Percentiles rank a stretch among this genome's conserved stretches.
phyloP scores from a whole-genome alignment of 1,139 yeast species.

The Geotrichum cucujoidarum region DNA sequence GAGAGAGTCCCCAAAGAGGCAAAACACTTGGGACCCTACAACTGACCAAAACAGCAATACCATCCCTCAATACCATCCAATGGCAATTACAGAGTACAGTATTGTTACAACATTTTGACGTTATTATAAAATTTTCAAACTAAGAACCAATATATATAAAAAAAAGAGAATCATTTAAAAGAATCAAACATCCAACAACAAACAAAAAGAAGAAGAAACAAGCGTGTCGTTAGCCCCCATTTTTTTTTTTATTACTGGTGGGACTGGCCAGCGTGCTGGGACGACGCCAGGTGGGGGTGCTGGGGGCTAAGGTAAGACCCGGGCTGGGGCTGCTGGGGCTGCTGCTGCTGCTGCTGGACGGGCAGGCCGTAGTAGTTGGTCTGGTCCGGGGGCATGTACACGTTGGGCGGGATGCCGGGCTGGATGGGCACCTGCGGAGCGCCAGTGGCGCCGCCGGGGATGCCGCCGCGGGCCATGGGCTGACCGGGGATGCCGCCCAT shows the following conservation, averaged over 20 bases:
- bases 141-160: too few relatives aligned
- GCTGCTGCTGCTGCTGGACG: constrained; percentile 10
- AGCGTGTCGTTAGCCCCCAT: not conserved
- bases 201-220: not conserved
- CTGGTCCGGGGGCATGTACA: constrained; percentile 8
- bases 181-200: not conserved
- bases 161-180: not conserved
- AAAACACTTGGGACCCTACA: too few relatives aligned
- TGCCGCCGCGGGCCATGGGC: too few relatives aligned
- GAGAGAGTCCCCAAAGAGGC: too few relatives aligned
- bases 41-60: too few relatives aligned
- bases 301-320: too few relatives aligned
- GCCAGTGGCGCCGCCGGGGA: too few relatives aligned
- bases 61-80: too few relatives aligned
- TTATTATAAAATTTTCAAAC: too few relatives aligned
- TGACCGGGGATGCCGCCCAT: not conserved
- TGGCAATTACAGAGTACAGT: too few relatives aligned
- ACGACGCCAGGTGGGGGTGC: not conserved
- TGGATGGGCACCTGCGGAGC: too few relatives aligned
- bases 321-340: constrained; percentile 3
- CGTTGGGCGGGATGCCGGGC: constrained; percentile 7
- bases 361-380: not conserved
- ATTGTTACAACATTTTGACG: too few relatives aligned
- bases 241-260: not conserved
- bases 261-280: constrained; percentile 1